Evolutionary conservation across 2,329 filamentous ascomycete species (phyloP), one percentile per base, ranked within the genome.

Genomic region (Aspergillus vadensis): DNA sequence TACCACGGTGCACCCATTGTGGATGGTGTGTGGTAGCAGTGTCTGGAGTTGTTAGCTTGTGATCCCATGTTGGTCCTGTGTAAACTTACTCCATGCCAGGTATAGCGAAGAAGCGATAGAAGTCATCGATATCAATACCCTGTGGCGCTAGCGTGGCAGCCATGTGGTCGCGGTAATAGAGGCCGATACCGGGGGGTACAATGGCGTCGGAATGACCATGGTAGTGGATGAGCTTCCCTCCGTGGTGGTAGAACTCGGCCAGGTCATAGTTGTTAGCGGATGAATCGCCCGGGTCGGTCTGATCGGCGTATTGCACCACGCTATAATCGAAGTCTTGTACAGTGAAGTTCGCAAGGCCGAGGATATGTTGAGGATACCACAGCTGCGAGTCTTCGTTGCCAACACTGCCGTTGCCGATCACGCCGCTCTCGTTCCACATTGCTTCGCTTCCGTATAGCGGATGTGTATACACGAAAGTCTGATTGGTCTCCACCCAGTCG

Each of bases 1-100:
- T 57, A 57, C 55, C 55, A 57, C 1, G 55, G 44, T 8, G 55
- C 55, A 15, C 19, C 14, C 23, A 48, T 57, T 5, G 23, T 49
- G 4, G 23, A 15, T 10, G 39, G 39, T 38, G 54, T 56, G 17
- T 32, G n/a, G 5, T 19, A 21, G n/a, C 54, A 56, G 41, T 56
- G 54, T 7, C 54, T 47, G 7, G 15, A 21, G 0, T 12, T 12
- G 14, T 48, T 21, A 48, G 23, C 19, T 15, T 2, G 27, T 12
- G 15, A 6, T 44, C 3, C 2, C 2, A 15, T 48, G 5, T n/a
- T 2, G 43, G 17, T 4, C 9, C 2, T 6, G 2, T 14, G 2
- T 27, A 15, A 19, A 30, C 47, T 49, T 2, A 30, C 23, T 30
- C 47, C 52, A 44, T 55, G 3, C 52, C 52, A 12, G 52, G 52